These are phyloP conservation scores for Tetrapisispora taiwanensis DNA, from an alignment of 805 yeast species.

Conservation along the genomic window DNA sequence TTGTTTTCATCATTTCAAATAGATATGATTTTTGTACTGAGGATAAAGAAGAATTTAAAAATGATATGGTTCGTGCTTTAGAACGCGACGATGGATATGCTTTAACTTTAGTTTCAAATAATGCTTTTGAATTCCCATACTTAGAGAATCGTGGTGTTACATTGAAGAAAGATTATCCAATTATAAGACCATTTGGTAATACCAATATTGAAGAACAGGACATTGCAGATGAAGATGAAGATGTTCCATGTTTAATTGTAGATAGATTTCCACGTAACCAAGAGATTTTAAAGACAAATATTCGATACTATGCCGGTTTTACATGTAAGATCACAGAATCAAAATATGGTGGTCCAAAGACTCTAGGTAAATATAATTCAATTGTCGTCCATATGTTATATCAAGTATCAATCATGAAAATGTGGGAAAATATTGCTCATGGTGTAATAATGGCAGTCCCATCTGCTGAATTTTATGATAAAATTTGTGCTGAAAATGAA, in stretches of 20 bases:
- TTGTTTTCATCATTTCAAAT: slow-evolving; percentile 6
- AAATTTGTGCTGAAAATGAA: slow-evolving; percentile 4
- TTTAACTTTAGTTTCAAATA: slow-evolving; percentile 5
- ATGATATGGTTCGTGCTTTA: slow-evolving; percentile 4
- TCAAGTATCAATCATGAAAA: slow-evolving; percentile 10
- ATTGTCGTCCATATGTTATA: slow-evolving; percentile 7
- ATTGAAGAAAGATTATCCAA: slow-evolving; percentile 1
- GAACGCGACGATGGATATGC: slow-evolving; percentile 7
- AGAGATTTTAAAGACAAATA: slow-evolving; percentile 1
- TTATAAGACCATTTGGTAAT: slow-evolving; percentile 9
- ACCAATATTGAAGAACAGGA: neutral
- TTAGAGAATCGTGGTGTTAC: slow-evolving; percentile 2
- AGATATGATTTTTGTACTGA: slow-evolving; percentile 6
- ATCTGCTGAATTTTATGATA: slow-evolving; percentile 5
- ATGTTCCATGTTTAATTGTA: slow-evolving; percentile 6
- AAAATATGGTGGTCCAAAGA: slow-evolving; percentile 9
- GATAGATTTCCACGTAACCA: slow-evolving; percentile 3
- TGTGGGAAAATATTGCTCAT: slow-evolving; percentile 8
- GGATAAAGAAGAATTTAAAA: neutral
- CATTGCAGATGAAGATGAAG: slow-evolving; percentile 1
- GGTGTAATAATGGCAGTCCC: slow-evolving; percentile 7
- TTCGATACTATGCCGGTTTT: neutral
- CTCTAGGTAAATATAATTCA: slow-evolving; percentile 5
- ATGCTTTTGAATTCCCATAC: slow-evolving; percentile 6
- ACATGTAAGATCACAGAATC: slow-evolving; percentile 1